phyloP scores from a whole-genome alignment of 345 rosid genomes.

The Eucalyptus marginata region DNA sequence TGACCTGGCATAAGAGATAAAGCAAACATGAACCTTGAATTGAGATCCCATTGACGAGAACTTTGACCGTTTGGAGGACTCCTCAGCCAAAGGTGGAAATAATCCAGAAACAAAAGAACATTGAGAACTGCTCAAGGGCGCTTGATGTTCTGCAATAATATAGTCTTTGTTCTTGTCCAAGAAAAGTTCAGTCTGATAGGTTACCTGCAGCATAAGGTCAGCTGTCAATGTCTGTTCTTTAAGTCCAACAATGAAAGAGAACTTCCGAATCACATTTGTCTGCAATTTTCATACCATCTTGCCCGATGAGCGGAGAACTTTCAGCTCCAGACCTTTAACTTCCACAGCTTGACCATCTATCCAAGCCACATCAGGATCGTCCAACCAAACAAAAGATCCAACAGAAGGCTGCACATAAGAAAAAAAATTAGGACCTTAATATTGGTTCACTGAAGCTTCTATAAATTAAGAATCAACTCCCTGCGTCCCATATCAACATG shows the following conservation, averaged over 20 bases:
- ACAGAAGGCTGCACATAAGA: slow-evolving; percentile 51
- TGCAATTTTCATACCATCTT: slow-evolving; percentile 38
- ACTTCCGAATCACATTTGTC: slow-evolving; percentile 3
- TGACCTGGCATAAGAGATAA: not conserved
- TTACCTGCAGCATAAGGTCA: slow-evolving; percentile 41
- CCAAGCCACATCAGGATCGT: slow-evolving; percentile 84
- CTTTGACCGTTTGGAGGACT: slow-evolving; percentile 81
- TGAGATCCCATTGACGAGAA: slow-evolving; percentile 98
- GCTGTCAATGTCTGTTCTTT: not conserved
- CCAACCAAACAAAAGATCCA: slow-evolving; percentile 90
- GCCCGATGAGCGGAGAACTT: slow-evolving; percentile 79
- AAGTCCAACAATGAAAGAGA: too few species aligned
- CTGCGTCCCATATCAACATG: not conserved
- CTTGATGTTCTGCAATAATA: slow-evolving; percentile 98
- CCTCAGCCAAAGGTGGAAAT: slow-evolving; percentile 69
- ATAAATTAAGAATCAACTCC: not conserved
- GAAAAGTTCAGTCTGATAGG: slow-evolving; percentile 87
- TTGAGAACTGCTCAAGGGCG: slow-evolving; percentile 69
- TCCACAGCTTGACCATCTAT: slow-evolving; percentile 81
- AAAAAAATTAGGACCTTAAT: not conserved
- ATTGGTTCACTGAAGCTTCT: not conserved
- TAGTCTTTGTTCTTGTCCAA: slow-evolving; percentile 99
- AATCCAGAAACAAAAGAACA: slow-evolving; percentile 77
- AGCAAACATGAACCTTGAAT: slow-evolving; percentile 60
- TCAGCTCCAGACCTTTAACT: slow-evolving; percentile 56